Conservation (phyloP, 2,329 filamentous ascomycete genomes). For the Neonectria neomacrospora region DNA sequence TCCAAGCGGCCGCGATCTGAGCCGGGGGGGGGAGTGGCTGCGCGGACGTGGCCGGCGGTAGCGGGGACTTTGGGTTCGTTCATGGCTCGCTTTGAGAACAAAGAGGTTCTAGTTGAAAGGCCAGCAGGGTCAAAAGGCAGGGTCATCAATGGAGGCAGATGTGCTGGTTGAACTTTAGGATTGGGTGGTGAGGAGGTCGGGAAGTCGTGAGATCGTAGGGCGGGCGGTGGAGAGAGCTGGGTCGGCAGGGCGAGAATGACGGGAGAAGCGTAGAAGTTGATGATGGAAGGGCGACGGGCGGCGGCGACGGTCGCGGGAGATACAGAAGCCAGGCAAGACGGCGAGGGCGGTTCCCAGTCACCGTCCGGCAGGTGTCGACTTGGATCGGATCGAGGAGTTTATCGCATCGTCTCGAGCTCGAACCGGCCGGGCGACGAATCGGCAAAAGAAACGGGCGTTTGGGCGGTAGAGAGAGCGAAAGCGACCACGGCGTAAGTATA, state of each 20-base stretch:
- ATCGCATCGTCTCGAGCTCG: conserved; percentile 45
- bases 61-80: conserved; percentile 47
- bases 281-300: not conserved
- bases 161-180: conserved; percentile 21
- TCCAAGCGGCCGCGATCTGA: conserved; percentile 57
- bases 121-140: conserved; percentile 46
- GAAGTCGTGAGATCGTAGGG: not conserved
- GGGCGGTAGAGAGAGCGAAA: conserved; percentile 29
- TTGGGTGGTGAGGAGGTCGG: conserved; percentile 21
- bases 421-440: conserved; percentile 31
- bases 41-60: conserved; percentile 50
- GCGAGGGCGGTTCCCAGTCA: conserved; percentile 39
- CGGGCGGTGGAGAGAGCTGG: conserved; percentile 19
- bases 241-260: conserved; percentile 5
- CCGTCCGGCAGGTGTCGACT: conserved; percentile 40
- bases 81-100: conserved; percentile 49
- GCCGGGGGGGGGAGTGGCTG: conserved; percentile 58
- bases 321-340: conserved; percentile 32
- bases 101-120: conserved; percentile 46
- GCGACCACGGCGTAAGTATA: conserved; percentile 3
- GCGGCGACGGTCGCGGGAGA: not conserved
- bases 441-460: conserved; percentile 23
- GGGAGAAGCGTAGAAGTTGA: not conserved
- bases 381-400: conserved; percentile 35
- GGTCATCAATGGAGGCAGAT: conserved; percentile 47